Percentiles rank a stretch among this genome's conserved stretches.
Conservation (phyloP, 2,329 filamentous ascomycete species). For the Aspergillus luchuensis region DNA sequence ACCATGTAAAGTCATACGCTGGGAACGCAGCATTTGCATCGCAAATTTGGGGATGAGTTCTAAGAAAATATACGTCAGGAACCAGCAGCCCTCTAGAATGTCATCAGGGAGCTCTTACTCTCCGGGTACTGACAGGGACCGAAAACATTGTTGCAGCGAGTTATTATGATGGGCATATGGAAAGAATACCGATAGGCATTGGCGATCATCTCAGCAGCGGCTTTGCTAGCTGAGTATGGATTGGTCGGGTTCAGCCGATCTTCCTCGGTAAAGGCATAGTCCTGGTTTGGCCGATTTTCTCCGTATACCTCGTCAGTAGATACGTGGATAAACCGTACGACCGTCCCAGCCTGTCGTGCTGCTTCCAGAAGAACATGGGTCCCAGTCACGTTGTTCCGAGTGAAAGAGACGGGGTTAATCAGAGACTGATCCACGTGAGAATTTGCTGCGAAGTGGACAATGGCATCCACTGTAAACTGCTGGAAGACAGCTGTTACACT, state of each 20-base stretch:
- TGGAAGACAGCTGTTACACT: constrained; percentile 72
- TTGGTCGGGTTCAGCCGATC: constrained; percentile 80
- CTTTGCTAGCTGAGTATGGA: constrained; percentile 79
- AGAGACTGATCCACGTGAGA: constrained; percentile 83
- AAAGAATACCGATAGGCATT: constrained; percentile 83
- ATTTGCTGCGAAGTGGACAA: constrained; percentile 85
- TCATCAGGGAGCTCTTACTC: constrained; percentile 57
- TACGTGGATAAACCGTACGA: constrained; percentile 76
- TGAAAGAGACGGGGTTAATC: constrained; percentile 79
- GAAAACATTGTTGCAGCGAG: constrained; percentile 82
- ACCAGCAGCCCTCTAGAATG: neutral
- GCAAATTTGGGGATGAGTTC: constrained; percentile 85
- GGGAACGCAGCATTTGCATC: constrained; percentile 67
- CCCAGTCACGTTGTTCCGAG: constrained; percentile 77
- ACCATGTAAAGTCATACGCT: constrained; percentile 73
- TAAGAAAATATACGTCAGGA: neutral
- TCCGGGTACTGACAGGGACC: constrained; percentile 82
- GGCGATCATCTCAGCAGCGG: constrained; percentile 80
- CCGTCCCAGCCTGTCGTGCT: constrained; percentile 65
- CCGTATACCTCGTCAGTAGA: constrained; percentile 87
- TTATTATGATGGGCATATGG: constrained; percentile 76
- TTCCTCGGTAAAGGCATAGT: constrained; percentile 56
- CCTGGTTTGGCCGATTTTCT: constrained; percentile 55
- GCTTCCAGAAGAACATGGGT: constrained; percentile 82
- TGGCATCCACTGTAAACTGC: constrained; percentile 72